Conservation (phyloP, 208 protist genomes). For the Leishmania major region DNA sequence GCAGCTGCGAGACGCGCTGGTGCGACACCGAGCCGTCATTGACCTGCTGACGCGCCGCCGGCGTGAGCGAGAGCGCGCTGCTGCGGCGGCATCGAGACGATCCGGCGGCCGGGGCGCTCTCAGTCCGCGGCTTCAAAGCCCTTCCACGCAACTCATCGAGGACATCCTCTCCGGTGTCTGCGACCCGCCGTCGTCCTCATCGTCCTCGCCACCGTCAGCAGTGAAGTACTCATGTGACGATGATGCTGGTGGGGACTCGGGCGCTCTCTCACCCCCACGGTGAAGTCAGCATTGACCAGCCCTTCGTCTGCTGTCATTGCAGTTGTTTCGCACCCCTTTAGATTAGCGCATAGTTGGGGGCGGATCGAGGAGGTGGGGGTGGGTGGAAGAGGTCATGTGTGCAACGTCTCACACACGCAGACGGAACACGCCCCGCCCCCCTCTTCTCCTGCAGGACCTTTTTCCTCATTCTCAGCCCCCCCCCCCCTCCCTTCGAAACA, state of each 20-base stretch:
- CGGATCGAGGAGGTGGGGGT: neutral
- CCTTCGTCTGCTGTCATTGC: neutral
- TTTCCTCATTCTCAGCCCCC: neutral
- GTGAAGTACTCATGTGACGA: slow-evolving; percentile 2
- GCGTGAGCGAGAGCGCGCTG: neutral
- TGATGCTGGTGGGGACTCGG: neutral
- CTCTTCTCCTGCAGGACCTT: neutral
- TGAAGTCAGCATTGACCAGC: neutral
- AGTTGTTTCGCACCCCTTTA: neutral
- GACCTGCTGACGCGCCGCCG: slow-evolving; percentile 44
- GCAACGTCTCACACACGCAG: neutral
- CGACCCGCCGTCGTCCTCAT: slow-evolving; percentile 11
- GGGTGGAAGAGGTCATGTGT: neutral
- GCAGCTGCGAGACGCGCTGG: slow-evolving; percentile 42
- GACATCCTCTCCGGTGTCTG: slow-evolving; percentile 40
- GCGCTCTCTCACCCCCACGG: neutral
- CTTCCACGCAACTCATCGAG: slow-evolving; percentile 36
- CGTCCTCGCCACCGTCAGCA: neutral
- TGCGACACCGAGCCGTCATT: slow-evolving; percentile 56
- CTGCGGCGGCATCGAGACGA: neutral
- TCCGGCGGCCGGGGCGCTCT: neutral
- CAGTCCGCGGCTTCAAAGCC: slow-evolving; percentile 7
- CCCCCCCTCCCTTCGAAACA: neutral
- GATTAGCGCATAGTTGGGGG: neutral
- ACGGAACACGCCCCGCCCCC: neutral